Evolutionary conservation across 805 yeast species (phyloP).

Genomic region (Ogataea saltuana): DNA sequence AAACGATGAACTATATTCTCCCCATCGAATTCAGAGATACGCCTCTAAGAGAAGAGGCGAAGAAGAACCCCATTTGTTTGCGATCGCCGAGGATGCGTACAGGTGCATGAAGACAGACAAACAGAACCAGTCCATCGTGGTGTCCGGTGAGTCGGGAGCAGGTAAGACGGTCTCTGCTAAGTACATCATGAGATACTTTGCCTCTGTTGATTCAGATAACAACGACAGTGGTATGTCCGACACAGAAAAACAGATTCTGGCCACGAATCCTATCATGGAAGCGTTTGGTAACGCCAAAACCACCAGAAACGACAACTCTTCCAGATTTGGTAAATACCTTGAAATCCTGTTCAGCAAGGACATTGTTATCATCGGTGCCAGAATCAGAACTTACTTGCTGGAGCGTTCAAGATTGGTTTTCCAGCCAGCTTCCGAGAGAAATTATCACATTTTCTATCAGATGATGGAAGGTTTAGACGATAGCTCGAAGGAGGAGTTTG

Average conservation of each 20-base stretch:
- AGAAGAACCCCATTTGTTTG: constrained; percentile 94
- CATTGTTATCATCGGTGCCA: constrained; percentile 87
- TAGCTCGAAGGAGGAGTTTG: constrained; percentile 55
- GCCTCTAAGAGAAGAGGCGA: constrained; percentile 93
- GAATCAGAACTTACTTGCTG: constrained; percentile 86
- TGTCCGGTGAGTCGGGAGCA: constrained; percentile 97
- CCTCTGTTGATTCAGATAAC: constrained; percentile 73
- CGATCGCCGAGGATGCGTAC: constrained; percentile 97
- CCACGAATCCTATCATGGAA: constrained; percentile 96
- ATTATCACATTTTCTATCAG: constrained; percentile 94
- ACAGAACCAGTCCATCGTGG: constrained; percentile 92
- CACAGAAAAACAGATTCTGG: constrained; percentile 90
- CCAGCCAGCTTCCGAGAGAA: constrained; percentile 89
- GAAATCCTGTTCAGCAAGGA: constrained; percentile 81
- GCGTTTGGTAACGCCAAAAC: constrained; percentile 99
- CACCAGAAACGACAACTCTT: constrained; percentile 94
- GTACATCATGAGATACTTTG: constrained; percentile 96
- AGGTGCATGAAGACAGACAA: constrained; percentile 87
- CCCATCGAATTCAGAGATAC: constrained; percentile 91
- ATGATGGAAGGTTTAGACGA: constrained; percentile 69
- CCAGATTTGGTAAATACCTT: constrained; percentile 94
- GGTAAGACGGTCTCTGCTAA: constrained; percentile 98
- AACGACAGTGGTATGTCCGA: constrained; percentile 70
- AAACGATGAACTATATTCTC: constrained; percentile 87
- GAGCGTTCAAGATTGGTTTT: constrained; percentile 94